Evolutionary conservation across 1,284 basidiomycete genomes (phyloP), one percentile per base, ranked within the genome.

Genomic region (Tetrapyrgos nigripes): DNA sequence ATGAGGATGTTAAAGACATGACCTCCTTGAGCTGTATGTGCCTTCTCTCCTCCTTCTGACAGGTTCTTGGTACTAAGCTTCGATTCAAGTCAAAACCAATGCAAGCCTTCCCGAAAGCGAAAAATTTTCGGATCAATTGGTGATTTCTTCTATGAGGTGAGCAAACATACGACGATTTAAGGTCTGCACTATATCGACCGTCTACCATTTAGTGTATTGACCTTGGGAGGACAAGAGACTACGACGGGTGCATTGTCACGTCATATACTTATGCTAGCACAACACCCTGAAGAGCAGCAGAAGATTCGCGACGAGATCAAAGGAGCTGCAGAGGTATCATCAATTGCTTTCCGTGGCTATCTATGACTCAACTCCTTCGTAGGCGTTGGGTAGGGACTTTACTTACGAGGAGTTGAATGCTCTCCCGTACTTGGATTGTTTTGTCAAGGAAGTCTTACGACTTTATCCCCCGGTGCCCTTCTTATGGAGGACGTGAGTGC

Each of bases 371-470:
- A 19, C 3, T 51, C 17, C 17, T 35, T 23, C 50, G 68, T 43
- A 61, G 63, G 14, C 58, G 57, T n/a, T n/a, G 3, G 55, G 61
- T 8, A 66, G 65, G 21, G 67, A 65, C 45, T 59, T 70, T 21
- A 57, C 58, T 21, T 73, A 68, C 52, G 66, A 69, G 40, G 62
- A 68, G 27, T 58, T 75, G 17, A 66, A 68, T 8, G 53, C 44
- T 1, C 60, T 76, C 4, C 72, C 72, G 2, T 66, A 70, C 11
- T 66, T 75, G 4, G 73, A 74, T 57, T 68, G 68, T 1, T 62
- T 75, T 23, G 67, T 64, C 44, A 62, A 69, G 23, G 72, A 75
- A 56, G 72, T 68, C 5, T 62, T 76, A 13, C 63, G 73, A 24
- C 52, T 76, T 60, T 73, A 55, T 43, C 53, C 60, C 1, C 65